phyloP scores from a whole-genome alignment of 2,329 filamentous ascomycete species.

The Cyclaneusma minus region DNA sequence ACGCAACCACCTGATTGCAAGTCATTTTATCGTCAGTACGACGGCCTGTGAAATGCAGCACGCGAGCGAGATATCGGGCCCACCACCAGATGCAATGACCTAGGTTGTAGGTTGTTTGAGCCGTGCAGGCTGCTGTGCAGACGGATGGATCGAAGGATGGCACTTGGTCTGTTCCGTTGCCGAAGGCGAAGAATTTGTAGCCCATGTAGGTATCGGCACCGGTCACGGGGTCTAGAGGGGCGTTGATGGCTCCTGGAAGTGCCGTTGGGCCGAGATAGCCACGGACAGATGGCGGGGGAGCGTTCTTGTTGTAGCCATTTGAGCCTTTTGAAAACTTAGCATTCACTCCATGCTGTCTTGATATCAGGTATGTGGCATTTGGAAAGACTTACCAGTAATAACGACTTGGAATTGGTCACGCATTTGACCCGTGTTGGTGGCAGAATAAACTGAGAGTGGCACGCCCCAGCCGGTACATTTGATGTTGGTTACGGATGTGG shows the following conservation, averaged over 20 bases:
- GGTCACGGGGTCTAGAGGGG: constrained; percentile 11
- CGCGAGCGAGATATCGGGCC: too few species aligned
- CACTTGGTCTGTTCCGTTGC: too few species aligned
- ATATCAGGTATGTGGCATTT: too few species aligned
- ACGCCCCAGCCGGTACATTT: constrained; percentile 21
- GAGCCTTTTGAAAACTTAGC: too few species aligned
- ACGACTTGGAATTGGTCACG: constrained; percentile 22
- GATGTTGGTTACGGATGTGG: constrained; percentile 18
- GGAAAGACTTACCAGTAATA: too few species aligned
- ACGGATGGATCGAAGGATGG: constrained; percentile 3
- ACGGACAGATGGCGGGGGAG: constrained; percentile 5
- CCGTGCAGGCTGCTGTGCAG: constrained; percentile 20
- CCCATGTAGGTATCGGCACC: constrained; percentile 16
- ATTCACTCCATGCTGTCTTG: too few species aligned
- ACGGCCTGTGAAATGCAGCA: too few species aligned
- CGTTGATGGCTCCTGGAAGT: constrained; percentile 19
- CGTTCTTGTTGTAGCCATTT: constrained; percentile 23
- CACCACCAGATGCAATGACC: too few species aligned
- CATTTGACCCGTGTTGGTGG: constrained; percentile 19
- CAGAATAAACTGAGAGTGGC: constrained; percentile 12
- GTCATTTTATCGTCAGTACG: constrained; percentile 16
- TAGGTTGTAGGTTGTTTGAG: constrained; percentile 20
- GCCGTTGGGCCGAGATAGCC: constrained; percentile 15
- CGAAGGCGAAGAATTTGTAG: too few species aligned
- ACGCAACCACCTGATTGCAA: constrained; percentile 23